A percentile compares a stretch with the other conserved stretches of the same genome.
Evolutionary conservation across 306 rosid species (phyloP).

Genomic region (Quercus berberidifolia): DNA sequence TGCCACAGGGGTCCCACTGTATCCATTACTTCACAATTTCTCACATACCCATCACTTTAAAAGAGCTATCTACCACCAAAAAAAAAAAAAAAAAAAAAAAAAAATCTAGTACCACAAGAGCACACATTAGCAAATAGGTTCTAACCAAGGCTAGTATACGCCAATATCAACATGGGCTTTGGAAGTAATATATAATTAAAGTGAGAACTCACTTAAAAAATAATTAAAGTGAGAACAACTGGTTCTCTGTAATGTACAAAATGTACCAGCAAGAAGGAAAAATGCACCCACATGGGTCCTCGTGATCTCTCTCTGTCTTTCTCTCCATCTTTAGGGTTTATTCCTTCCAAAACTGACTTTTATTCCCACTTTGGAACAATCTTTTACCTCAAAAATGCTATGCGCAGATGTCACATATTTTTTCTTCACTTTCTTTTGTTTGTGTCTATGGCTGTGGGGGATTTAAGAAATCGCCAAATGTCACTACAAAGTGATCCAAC

Average conservation of each 20-base stretch:
- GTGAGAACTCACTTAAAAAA: background rate
- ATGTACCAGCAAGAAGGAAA: background rate
- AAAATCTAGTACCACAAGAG: background rate
- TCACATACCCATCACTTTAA: background rate
- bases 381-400: background rate
- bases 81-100: no score
- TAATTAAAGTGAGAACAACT: conserved; percentile 2
- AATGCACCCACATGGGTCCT: conserved; percentile 28
- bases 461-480: conserved; percentile 8
- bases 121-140: conserved; percentile 10
- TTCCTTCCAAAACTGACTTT: conserved; percentile 24
- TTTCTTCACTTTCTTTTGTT: conserved; percentile 9
- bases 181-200: conserved; percentile 1
- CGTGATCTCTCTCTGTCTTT: conserved; percentile 27
- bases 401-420: background rate
- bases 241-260: background rate
- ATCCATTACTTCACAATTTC: background rate
- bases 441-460: background rate
- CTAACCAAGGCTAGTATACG: conserved; percentile 24
- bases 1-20: conserved; percentile 1
- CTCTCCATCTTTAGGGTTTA: conserved; percentile 16
- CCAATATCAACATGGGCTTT: conserved; percentile 3
- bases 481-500: conserved; percentile 23
- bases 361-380: conserved; percentile 4
- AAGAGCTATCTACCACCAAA: background rate